Evolutionary conservation across 768 basidiomycete genomes (phyloP), one percentile per base, ranked within the genome.

Genomic region (Kwoniella heveanensis): DNA sequence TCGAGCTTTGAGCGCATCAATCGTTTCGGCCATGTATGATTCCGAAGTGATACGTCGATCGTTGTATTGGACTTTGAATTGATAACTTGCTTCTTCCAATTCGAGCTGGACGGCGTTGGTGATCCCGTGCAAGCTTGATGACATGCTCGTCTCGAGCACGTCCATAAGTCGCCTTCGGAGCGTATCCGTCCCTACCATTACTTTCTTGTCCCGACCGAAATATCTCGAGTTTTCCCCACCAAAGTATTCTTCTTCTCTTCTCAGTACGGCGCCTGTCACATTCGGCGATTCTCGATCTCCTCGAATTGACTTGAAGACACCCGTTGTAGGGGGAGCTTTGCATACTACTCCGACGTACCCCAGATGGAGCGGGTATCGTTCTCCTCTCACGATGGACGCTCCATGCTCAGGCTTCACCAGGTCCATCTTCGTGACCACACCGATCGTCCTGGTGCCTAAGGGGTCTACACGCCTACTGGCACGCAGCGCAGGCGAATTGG

Each of bases 391-490:
- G 63, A 98, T 92, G 32, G 78, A 67, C 0, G 88, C 90, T 12
- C 95, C 96, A 64, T 88, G 85, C 57, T 90, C 89, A 2, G 95
- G 86, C 44, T 88, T 84, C 19, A 99, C 92, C 32, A 99, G 83
- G 78, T 99, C 96, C 96, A 99, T 97, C 84, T 99, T 99, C 22
- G 96, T 99, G 47, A 99, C 85, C 17, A 99, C 96, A 27, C 96
- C 96, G 69, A 99, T 93, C 1, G 96, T 99, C 25, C 96, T 87
- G 59, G 94, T 82, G 17, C 96, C 96, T 17, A 99, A 83, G 2
- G 95, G 95, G 76, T 99, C 96, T 2, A 98, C 91, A 67, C 90
- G 89, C 46, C 94, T 85, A 79, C 92, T 94, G 0, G 96, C 93
- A 54, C 92, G 85, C 54, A 99, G 83, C 0, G 96, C 96, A 7